phyloP scores from a whole-genome alignment of 2,329 filamentous ascomycete species.

The Mycocentrospora acerina region DNA sequence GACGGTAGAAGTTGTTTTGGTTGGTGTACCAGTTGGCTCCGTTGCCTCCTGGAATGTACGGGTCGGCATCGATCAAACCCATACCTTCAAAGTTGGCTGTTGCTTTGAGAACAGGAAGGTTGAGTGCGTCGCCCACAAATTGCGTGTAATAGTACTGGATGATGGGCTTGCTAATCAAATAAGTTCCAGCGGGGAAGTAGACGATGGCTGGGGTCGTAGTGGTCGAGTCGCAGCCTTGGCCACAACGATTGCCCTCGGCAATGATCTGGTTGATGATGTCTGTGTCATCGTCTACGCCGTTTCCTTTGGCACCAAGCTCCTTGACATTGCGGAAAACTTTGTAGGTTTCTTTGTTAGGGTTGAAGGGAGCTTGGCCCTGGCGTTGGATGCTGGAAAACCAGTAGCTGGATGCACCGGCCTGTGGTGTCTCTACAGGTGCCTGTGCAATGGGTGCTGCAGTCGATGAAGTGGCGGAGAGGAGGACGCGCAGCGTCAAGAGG shows the following conservation, averaged over 20 bases:
- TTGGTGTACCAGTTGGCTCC: conserved; percentile 55
- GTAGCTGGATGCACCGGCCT: conserved; percentile 50
- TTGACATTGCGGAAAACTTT: conserved; percentile 58
- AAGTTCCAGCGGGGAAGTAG: conserved; percentile 89
- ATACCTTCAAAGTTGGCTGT: conserved; percentile 71
- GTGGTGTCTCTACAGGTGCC: conserved; percentile 6
- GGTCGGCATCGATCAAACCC: conserved; percentile 85
- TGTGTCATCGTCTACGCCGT: conserved; percentile 78
- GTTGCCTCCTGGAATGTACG: conserved; percentile 68
- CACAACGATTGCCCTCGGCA: conserved; percentile 75
- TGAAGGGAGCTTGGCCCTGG: conserved; percentile 68
- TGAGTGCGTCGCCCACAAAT: conserved; percentile 76
- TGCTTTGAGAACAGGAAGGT: conserved; percentile 71
- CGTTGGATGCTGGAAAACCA: conserved; percentile 72
- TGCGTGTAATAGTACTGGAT: conserved; percentile 92
- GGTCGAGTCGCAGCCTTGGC: conserved; percentile 75
- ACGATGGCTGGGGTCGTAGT: conserved; percentile 84
- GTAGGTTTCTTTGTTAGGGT: conserved; percentile 58
- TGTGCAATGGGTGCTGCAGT: conserved; percentile 33
- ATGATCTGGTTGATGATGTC: conserved; percentile 85
- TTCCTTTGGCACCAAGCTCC: conserved; percentile 51
- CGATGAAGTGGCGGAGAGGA: conserved; percentile 33
- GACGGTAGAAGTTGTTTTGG: conserved; percentile 59
- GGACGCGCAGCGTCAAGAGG: conserved; percentile 39
- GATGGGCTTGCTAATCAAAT: conserved; percentile 76